Evolutionary conservation across 192 early-diverging fungal species (phyloP), one percentile per base, ranked within the genome.

Genomic region (Phlyctochytrium planicorne): DNA sequence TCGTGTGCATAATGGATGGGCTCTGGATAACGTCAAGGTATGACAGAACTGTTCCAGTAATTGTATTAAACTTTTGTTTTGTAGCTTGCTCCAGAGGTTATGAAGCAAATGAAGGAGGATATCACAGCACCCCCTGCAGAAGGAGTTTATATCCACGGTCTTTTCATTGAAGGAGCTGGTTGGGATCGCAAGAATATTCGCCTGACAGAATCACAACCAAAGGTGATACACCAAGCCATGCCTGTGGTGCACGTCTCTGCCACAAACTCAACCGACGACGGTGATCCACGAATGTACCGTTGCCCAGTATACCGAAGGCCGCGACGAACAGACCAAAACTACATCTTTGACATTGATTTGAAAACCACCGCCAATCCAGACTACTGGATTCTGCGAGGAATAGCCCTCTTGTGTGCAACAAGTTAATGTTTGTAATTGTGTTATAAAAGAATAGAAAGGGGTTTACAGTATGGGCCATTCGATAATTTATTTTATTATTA

Each of bases 41-140:
- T 24, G n/a, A 70, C 23, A 29, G 53, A 35, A 34, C 37, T 17
- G 32, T 30, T 20, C 6, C 33, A 65, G 31, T 36, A 33, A n/a
- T 34, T 52, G 23, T 29, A 72, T 47, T 52, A 66, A 75, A 17
- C 23, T 56, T 62, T 17, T 68, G 33, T 32, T 47, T 16, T 59
- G 2, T 56, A 82, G 76, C 81, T 88, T 6, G 82, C 84, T 6
- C 78, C 84, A 17, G 86, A 88, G 71, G 86, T 88, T 4, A 83
- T 87, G 80, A 88, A 88, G 70, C 86, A 88, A 64, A 87, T 88
- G 86, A 88, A 88, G 67, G 86, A 88, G 71, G 86, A 88, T 60
- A 87, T 88, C 25, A 84, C 84, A 3, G 65, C 78, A 0, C 77
- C 77, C 14, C 86, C 86, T 20, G 37, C 81, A 3, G 86, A 88